A percentile compares a stretch with the other conserved stretches of the same genome.
Evolutionary conservation across 23 red algal species (phyloP).

Genomic region (Gracilariopsis chorda): DNA sequence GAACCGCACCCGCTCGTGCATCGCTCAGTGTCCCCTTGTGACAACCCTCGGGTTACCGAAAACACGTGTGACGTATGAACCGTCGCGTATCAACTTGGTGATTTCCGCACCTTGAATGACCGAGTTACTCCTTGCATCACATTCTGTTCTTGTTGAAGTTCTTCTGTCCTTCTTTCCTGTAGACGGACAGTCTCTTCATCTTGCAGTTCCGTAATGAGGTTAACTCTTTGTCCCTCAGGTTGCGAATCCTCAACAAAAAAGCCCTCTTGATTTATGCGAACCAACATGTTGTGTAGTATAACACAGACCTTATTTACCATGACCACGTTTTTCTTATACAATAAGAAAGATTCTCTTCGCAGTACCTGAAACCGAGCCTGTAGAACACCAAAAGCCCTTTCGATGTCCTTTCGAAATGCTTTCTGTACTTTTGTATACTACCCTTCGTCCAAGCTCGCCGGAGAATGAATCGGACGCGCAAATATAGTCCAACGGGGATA

Average conservation of each 20-base stretch:
- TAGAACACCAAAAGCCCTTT: conserved; percentile 7
- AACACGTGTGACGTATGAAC: too few relatives aligned
- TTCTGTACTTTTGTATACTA: conserved; percentile 23
- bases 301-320: conserved; percentile 14
- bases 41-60: too few relatives aligned
- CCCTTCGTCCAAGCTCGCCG: conserved; percentile 4
- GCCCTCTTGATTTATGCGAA: neutral
- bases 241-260: neutral
- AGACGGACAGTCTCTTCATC: neutral
- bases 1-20: too few relatives aligned
- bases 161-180: neutral
- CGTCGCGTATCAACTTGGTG: too few relatives aligned
- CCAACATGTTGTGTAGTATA: conserved; percentile 39
- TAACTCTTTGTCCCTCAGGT: neutral
- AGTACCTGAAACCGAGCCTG: conserved; percentile 1
- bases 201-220: conserved; percentile 12
- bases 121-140: too few relatives aligned
- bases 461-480: conserved; percentile 14
- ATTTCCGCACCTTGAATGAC: too few relatives aligned
- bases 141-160: neutral
- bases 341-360: conserved; percentile 1
- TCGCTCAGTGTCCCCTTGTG: too few relatives aligned
- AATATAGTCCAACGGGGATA: neutral
- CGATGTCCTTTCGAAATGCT: conserved; percentile 32
- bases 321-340: neutral